Conservation (phyloP, 129 eudicot species). For the Tagetes erecta region DNA sequence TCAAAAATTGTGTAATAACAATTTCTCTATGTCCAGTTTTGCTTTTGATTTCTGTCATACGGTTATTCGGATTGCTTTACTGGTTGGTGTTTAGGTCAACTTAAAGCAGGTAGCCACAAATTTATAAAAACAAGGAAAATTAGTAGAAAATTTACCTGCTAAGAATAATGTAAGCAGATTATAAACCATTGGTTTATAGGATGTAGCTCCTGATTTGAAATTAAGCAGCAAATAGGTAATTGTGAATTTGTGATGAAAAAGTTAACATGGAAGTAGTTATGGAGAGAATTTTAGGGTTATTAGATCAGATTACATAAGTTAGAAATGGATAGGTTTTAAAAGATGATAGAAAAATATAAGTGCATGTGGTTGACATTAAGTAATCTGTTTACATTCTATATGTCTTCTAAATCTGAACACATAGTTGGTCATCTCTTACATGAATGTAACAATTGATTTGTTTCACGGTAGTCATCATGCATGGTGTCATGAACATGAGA, state of each 20-base stretch:
- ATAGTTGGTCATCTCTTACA: neutral
- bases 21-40: neutral
- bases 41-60: neutral
- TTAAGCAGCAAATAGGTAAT: no score
- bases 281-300: no score
- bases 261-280: no score
- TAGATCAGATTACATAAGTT: neutral
- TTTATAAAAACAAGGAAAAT: neutral
- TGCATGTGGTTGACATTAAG: neutral
- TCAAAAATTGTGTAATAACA: neutral
- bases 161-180: neutral
- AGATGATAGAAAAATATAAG: neutral
- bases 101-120: conserved; percentile 2
- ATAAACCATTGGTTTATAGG: neutral
- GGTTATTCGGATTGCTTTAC: neutral
- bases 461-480: neutral
- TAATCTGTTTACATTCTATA: no score
- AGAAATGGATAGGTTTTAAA: conserved; percentile 2
- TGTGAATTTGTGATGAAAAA: no score
- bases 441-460: neutral
- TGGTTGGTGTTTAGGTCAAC: conserved; percentile 13
- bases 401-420: no score
- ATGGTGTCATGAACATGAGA: neutral
- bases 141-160: neutral
- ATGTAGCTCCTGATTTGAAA: conserved; percentile 12